These are phyloP conservation scores for Neolecta irregularis DNA, from an alignment of 1,139 yeast species.

Conservation along the genomic window DNA sequence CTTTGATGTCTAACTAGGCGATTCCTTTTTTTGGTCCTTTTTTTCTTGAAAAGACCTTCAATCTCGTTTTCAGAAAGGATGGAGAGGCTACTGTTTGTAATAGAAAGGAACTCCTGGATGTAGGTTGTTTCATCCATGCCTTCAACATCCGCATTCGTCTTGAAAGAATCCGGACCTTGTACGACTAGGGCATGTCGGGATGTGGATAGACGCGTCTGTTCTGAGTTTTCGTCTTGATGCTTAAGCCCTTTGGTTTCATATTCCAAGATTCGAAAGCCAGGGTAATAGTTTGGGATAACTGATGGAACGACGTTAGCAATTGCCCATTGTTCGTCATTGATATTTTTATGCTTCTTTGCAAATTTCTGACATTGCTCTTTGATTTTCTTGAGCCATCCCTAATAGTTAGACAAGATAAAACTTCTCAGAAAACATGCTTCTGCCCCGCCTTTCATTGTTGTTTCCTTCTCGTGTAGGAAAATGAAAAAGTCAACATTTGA, in stretches of 20 bases:
- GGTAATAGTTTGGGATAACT: constrained; percentile 73
- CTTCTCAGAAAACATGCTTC: too few species aligned
- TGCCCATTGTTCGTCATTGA: constrained; percentile 42
- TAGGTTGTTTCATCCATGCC: constrained; percentile 16
- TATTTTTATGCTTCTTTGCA: constrained; percentile 13
- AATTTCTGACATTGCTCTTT: constrained; percentile 17
- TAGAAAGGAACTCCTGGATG: constrained; percentile 1
- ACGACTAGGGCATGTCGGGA: too few species aligned
- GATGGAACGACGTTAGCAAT: constrained; percentile 59
- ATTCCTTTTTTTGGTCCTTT: constrained; percentile 19
- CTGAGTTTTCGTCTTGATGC: constrained; percentile 23
- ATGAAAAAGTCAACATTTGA: constrained; percentile 80
- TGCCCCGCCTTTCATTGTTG: not conserved
- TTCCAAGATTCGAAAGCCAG: constrained; percentile 74
- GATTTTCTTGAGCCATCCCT: constrained; percentile 8
- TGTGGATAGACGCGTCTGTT: constrained; percentile 10
- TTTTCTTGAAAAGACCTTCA: constrained; percentile 16
- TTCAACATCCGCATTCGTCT: too few species aligned
- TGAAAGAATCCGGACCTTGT: too few species aligned
- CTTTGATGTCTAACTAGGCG: constrained; percentile 19
- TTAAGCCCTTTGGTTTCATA: constrained; percentile 61
- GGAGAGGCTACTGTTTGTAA: constrained; percentile 12
- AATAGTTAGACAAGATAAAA: constrained; percentile 31
- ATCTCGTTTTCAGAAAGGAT: too few species aligned
- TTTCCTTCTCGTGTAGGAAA: constrained; percentile 55